Base-by-base conservation (phyloP, 306 rosid genomes). In the Gleditsia sinensis region DNA sequence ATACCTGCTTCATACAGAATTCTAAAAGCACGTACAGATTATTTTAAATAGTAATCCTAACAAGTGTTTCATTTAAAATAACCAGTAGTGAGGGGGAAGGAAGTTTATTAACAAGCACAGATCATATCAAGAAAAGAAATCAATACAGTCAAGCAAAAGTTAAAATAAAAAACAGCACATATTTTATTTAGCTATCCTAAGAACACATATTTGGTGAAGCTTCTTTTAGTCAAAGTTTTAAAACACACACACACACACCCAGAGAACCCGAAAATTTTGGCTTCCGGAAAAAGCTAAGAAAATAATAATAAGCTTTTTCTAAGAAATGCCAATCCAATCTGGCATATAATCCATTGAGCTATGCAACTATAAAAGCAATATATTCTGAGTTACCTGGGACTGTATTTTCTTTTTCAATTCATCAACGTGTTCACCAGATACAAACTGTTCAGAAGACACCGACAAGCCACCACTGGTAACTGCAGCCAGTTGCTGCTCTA, bases 361-460 rank as follows among this genome's bases (percentile, higher is more conserved):
- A 34, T 62, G 75, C 39, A 6, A 51, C 60, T 62, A 57, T 9
- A 67, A 43, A 51, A 70, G 42, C 30, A 27, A 75, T 21, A 63
- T 75, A 48, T 39, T 32, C 42, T 42, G 19, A 65, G 58, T 59
- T 76, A 88, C 99, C 99, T 90, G 97, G 37, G 87, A 90, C 84
- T 88, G 97, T 71, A 90, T 82, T 87, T 95, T 92, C 91, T 76
- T 92, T 83, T 85, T 89, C 78, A 95, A 61, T 69, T 84, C 96
- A 46, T 88, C 92, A 37, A 83, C 55, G 81, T 81, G 81, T 59
- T 89, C 90, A 51, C 84, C 90, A 8, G 92, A 85, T 37, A 69
- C 65, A 76, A 59, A 53, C 7, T 80, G 83, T 62, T 85, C 88
- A 9, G 90, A 72, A 51, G 86, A 80, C 50, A 51, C 11, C 23